Conservation (phyloP, 2,329 filamentous ascomycete genomes). For the Triangularia setosa region DNA sequence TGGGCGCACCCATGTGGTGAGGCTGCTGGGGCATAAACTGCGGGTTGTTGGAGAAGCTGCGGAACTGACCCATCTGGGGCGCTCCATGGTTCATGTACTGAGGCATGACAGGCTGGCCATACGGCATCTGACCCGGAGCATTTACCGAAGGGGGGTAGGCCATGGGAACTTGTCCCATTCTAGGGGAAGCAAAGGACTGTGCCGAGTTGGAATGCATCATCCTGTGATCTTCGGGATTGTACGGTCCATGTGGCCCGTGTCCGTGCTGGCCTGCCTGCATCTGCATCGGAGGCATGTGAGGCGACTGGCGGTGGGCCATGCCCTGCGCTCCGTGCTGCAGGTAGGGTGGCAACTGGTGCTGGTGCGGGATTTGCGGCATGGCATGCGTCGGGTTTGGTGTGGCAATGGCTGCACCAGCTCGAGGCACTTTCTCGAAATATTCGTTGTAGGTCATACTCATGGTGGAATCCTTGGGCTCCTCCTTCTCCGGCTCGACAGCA, state of each 20-base stretch:
- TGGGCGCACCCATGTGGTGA: slow-evolving; percentile 67
- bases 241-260: slow-evolving; percentile 61
- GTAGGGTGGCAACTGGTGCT: slow-evolving; percentile 79
- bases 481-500: slow-evolving; percentile 62
- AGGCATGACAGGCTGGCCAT: slow-evolving; percentile 67
- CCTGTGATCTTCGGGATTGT: slow-evolving; percentile 72
- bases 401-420: slow-evolving; percentile 54
- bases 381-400: slow-evolving; percentile 67
- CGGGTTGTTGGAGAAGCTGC: slow-evolving; percentile 66
- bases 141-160: slow-evolving; percentile 66
- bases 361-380: slow-evolving; percentile 70
- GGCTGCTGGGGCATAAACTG: slow-evolving; percentile 71
- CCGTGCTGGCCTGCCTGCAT: slow-evolving; percentile 70
- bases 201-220: slow-evolving; percentile 85
- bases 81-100: slow-evolving; percentile 67
- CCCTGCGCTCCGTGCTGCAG: slow-evolving; percentile 70
- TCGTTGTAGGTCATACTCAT: slow-evolving; percentile 69
- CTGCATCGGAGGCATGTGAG: slow-evolving; percentile 74
- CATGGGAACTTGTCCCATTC: slow-evolving; percentile 66
- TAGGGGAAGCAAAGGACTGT: slow-evolving; percentile 81
- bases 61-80: slow-evolving; percentile 65
- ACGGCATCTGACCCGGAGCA: slow-evolving; percentile 66
- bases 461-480: slow-evolving; percentile 59
- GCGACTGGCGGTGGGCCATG: slow-evolving; percentile 64
- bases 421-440: slow-evolving; percentile 68